Evolutionary conservation across 257 asterid species (phyloP).

Genomic region (Lantana camara): DNA sequence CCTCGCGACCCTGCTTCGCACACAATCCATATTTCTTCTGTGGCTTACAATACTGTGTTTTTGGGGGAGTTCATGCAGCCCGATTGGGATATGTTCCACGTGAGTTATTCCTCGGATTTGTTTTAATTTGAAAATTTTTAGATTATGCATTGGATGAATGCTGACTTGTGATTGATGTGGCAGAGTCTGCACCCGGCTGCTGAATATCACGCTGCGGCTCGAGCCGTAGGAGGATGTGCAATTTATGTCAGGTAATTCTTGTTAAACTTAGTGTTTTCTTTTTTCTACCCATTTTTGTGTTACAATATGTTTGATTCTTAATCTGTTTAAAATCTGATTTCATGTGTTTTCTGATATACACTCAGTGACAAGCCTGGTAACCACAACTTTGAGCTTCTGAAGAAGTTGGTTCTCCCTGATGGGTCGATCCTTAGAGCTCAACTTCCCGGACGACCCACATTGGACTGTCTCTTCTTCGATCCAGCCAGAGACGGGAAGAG

Average conservation of each 20-base stretch:
- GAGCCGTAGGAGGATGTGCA: constrained; percentile 75
- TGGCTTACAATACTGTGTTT: constrained; percentile 81
- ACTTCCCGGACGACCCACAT: constrained; percentile 88
- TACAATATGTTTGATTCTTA: constrained; percentile 2
- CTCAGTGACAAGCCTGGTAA: constrained; percentile 86
- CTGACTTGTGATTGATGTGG: constrained; percentile 18
- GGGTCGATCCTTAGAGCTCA: constrained; percentile 89
- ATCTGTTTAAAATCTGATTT: no score
- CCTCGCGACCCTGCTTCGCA: constrained; percentile 97
- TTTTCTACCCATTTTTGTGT: neutral
- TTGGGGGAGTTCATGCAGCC: constrained; percentile 94
- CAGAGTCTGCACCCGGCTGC: constrained; percentile 95
- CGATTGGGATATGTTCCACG: constrained; percentile 98
- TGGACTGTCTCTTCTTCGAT: constrained; percentile 84
- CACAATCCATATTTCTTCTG: constrained; percentile 87
- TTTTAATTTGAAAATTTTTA: no score
- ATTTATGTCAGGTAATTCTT: constrained; percentile 75
- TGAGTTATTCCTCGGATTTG: constrained; percentile 34
- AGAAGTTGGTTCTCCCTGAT: constrained; percentile 87
- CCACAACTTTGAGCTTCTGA: constrained; percentile 89
- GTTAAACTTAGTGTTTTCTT: neutral
- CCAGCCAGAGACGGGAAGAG: constrained; percentile 95
- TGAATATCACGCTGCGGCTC: constrained; percentile 97
- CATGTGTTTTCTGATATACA: no score
- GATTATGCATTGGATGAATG: no score